Evolutionary conservation across 371 early-diverging fungal genomes (phyloP).

Genomic region (Rhizopus arrhizus): DNA sequence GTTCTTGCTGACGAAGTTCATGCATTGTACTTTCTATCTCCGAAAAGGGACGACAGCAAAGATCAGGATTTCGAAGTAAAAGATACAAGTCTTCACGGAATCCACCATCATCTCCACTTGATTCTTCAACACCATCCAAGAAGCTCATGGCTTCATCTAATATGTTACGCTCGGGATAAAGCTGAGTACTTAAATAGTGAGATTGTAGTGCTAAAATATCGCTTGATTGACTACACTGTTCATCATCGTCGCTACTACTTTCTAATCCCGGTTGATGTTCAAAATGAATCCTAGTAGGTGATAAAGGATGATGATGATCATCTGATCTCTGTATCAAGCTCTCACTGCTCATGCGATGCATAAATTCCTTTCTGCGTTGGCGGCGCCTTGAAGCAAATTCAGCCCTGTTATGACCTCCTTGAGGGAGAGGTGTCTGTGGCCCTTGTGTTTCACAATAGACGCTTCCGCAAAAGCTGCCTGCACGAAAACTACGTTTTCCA

Average conservation of each 20-base stretch:
- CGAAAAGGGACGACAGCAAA: slow-evolving; percentile 29
- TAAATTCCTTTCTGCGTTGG: slow-evolving; percentile 9
- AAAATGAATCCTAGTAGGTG: background rate
- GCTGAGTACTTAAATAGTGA: background rate
- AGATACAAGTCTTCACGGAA: slow-evolving; percentile 31
- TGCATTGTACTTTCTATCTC: slow-evolving; percentile 30
- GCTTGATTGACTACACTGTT: background rate
- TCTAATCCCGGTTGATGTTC: background rate
- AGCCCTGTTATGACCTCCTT: background rate
- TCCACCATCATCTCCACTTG: slow-evolving; percentile 24
- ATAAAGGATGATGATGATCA: background rate
- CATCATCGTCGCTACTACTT: background rate
- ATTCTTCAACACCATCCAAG: slow-evolving; percentile 20
- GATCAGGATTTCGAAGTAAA: slow-evolving; percentile 26
- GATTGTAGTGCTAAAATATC: background rate
- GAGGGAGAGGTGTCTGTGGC: slow-evolving; percentile 6
- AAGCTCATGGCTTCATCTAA: slow-evolving; percentile 42
- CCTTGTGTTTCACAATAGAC: slow-evolving; percentile 22
- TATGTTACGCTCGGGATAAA: slow-evolving; percentile 28
- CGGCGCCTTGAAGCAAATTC: slow-evolving; percentile 22
- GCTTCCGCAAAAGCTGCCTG: slow-evolving; percentile 32
- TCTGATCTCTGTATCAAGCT: background rate
- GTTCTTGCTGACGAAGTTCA: slow-evolving; percentile 27
- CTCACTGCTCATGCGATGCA: background rate
- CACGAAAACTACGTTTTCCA: slow-evolving; percentile 26